Base-by-base conservation (phyloP, 2,329 filamentous ascomycete genomes). In the Zopfia rhizophila region DNA sequence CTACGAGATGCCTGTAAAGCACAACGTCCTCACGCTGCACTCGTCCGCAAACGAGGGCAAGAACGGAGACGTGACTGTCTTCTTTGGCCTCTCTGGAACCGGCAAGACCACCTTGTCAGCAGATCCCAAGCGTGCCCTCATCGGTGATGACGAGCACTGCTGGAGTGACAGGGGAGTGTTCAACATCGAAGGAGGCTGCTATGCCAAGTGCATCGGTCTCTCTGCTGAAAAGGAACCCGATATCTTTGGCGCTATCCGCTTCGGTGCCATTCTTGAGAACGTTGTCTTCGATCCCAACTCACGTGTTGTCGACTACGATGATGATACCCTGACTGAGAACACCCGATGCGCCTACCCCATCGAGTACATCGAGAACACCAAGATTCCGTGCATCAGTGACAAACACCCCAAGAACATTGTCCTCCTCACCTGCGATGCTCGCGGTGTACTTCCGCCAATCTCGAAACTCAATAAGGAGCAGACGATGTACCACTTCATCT, bases 401-500 rank as follows among this genome's bases (percentile, higher is more conserved):
- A 89, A 84, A 75, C 91, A 97, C 82, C 94, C 94, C 62, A 88
- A 83, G 75, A 99, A 99, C 86, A 97, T 99, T 77, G 90, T 99
- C 71, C 88, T 99, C 63, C 87, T 99, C 64, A 99, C 94, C 54
- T 99, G 94, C 80, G 94, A 99, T 68, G 94, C 94, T 50, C 91
- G 94, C 61, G 94, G 94, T 81, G 94, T 99, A 37, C 86, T 99
- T 45, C 94, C 94, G 45, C 94, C 94, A 36, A 97, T 99, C 78
- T 97, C 91, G 67, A 97, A 97, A 83, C 88, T 99, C 72, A 86
- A 89, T 81, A 85, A 88, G 57, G 86, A 90, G 67, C 94, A 97
- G 81, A 96, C 91, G 75, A 97, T 99, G 93, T 99, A 97, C 88
- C 94, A 99, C 84, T 99, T 99, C 86, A 99, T 99, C 78, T 96